Evolutionary conservation across 305 asterid genomes (phyloP), one percentile per base, ranked within the genome.

Genomic region (Fraxinus dipetala): DNA sequence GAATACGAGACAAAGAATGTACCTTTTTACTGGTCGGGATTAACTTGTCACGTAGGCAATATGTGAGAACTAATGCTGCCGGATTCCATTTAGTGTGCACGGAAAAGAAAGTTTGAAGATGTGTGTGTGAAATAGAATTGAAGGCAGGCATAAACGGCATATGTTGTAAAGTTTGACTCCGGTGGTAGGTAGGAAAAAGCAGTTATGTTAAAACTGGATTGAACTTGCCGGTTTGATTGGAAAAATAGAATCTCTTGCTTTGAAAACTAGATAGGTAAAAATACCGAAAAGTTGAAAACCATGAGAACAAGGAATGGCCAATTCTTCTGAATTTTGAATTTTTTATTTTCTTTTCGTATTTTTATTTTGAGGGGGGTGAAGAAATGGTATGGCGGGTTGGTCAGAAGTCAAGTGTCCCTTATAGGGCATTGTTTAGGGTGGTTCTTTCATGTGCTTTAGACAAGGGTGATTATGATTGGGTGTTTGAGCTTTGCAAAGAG

Each of bases 381-480:
- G 84, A 90, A 82, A 74, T 90, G 89, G 88, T 90, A 84, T 3
- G 31, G 0, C 1, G 83, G 88, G 61, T 35, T 86, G 82, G 81
- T 59, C 28, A 81, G 61, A 72, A 83, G 83, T 35, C 34, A 78
- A 74, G 8, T 78, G 78, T 28, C 77, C 89, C 91, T 0, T 79
- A 88, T 59, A 85, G 84, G 78, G 85, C 70, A 0, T 31, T 86
- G 30, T 83, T 79, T 45, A 83, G 72, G 80, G 61, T 10, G n/a
- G 83, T 83, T 8, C 75, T 87, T 63, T 78, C 84, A 2, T 81
- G 74, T 81, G 87, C 88, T 14, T 82, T 84, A 14, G 85, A 88
- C 59, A 80, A 73, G 78, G 89, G 85, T 59, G 91, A 88, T 83
- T 84, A 84, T 67, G 86, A 80, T 86, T 88, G 90, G 89, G 86